These are phyloP conservation scores for Setaria viridis DNA, from an alignment of 202 grass and related monocot genomes.

Conservation along the genomic window DNA sequence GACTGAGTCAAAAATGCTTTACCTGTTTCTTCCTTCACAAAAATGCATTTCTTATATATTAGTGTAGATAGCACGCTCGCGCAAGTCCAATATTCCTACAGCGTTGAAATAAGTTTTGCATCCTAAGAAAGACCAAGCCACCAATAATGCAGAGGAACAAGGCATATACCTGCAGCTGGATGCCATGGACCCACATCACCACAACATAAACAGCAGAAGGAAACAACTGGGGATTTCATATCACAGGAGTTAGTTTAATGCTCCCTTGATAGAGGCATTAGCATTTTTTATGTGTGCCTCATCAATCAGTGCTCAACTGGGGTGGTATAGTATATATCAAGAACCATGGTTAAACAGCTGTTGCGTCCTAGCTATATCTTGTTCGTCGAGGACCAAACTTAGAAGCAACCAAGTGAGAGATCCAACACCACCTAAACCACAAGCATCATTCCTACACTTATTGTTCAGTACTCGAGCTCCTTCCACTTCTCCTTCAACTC, in stretches of 20 bases:
- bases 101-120: not conserved
- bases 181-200: constrained; percentile 28
- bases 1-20: constrained; percentile 39
- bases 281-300: constrained; percentile 34
- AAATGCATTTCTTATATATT: not conserved
- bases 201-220: constrained; percentile 6
- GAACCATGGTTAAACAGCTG: constrained; percentile 9
- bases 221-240: constrained; percentile 12
- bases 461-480: not conserved
- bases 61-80: no score
- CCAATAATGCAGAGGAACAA: constrained; percentile 48
- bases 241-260: constrained; percentile 22
- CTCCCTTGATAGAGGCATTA: constrained; percentile 33
- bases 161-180: constrained; percentile 47
- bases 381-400: constrained; percentile 14
- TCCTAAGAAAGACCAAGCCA: constrained; percentile 21
- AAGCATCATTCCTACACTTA: not conserved
- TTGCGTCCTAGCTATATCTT: constrained; percentile 12
- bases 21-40: not conserved
- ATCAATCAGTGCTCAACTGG: constrained; percentile 25
- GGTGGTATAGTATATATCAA: not conserved
- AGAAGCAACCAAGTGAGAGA: constrained; percentile 44
- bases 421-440: constrained; percentile 24
- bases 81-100: not conserved
- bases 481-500: not conserved